Conservation (phyloP, 108 stramenopile genomes). For the Nitzschia sp. region DNA sequence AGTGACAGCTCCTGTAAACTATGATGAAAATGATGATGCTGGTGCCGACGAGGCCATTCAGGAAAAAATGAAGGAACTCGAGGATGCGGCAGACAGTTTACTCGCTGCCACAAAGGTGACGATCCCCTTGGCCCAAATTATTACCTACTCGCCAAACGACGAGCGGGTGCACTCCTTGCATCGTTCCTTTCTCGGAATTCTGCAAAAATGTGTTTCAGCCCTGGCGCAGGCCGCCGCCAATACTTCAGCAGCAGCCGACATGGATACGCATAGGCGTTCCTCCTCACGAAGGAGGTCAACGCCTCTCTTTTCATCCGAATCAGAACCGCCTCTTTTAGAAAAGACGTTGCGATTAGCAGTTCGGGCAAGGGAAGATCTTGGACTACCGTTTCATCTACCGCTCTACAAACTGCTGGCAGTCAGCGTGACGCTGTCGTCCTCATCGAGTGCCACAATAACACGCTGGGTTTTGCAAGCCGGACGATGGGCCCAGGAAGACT, state of each 20-base stretch:
- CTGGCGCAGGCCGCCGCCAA: background rate
- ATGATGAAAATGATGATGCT: background rate
- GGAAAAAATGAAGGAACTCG: background rate
- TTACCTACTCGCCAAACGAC: background rate
- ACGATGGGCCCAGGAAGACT: slow-evolving; percentile 14
- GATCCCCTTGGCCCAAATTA: background rate
- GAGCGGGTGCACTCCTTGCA: background rate
- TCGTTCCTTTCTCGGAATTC: slow-evolving; percentile 10
- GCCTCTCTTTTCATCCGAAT: background rate
- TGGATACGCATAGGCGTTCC: background rate
- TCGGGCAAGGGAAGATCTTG: background rate
- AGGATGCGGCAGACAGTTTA: background rate
- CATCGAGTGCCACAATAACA: background rate
- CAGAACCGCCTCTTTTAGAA: background rate
- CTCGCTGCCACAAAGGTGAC: background rate
- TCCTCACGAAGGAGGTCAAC: background rate
- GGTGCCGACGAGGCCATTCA: background rate
- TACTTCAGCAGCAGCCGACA: background rate
- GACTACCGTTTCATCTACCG: background rate
- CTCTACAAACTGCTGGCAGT: slow-evolving; percentile 3
- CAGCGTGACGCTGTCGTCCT: slow-evolving; percentile 4
- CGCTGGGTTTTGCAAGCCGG: slow-evolving; percentile 10
- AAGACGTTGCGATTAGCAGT: background rate
- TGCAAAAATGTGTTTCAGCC: background rate
- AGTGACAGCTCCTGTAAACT: background rate